A percentile compares a stretch with the other conserved stretches of the same genome.
Conservation (phyloP, 169 alveolate genomes). For the Ichthyophthirius multifiliis region DNA sequence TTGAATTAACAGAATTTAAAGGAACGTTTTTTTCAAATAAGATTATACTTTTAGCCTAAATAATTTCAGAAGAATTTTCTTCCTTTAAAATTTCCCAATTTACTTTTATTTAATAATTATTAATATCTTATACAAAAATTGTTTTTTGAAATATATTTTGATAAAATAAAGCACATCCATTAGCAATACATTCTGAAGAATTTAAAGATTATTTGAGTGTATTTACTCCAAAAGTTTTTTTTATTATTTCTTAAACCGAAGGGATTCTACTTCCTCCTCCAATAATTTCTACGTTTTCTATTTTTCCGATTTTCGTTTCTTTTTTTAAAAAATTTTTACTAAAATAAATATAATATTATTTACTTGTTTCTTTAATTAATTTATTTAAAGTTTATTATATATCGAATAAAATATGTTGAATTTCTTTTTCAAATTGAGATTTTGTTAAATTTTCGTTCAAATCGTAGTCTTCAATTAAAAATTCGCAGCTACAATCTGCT, state of each 20-base stretch:
- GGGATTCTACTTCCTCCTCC: slow-evolving; percentile 98
- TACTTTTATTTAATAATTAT: slow-evolving; percentile 65
- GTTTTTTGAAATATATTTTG: slow-evolving; percentile 81
- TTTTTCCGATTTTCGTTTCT: slow-evolving; percentile 28
- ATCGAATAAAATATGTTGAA: slow-evolving; percentile 72
- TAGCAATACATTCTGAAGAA: slow-evolving; percentile 96
- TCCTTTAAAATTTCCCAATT: slow-evolving; percentile 60
- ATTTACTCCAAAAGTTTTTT: slow-evolving; percentile 86
- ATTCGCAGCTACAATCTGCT: slow-evolving; percentile 90
- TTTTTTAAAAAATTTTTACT: no score
- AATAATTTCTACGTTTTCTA: slow-evolving; percentile 93
- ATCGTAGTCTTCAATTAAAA: slow-evolving; percentile 95
- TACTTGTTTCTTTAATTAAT: slow-evolving; percentile 57
- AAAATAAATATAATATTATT: slow-evolving; percentile 22
- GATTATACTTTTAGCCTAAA: slow-evolving; percentile 18
- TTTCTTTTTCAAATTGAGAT: slow-evolving; percentile 90
- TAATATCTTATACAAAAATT: slow-evolving; percentile 77
- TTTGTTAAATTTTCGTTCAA: slow-evolving; percentile 71
- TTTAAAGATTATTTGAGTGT: slow-evolving; percentile 89
- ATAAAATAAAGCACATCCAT: slow-evolving; percentile 96
- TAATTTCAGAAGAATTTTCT: not conserved
- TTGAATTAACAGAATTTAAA: slow-evolving; percentile 65
- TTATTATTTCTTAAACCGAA: slow-evolving; percentile 85
- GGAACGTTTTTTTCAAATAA: slow-evolving; percentile 56
- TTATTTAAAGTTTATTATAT: slow-evolving; percentile 62